Conservation (phyloP, 1,284 basidiomycete species). For the Leccinum fuscescens region DNA sequence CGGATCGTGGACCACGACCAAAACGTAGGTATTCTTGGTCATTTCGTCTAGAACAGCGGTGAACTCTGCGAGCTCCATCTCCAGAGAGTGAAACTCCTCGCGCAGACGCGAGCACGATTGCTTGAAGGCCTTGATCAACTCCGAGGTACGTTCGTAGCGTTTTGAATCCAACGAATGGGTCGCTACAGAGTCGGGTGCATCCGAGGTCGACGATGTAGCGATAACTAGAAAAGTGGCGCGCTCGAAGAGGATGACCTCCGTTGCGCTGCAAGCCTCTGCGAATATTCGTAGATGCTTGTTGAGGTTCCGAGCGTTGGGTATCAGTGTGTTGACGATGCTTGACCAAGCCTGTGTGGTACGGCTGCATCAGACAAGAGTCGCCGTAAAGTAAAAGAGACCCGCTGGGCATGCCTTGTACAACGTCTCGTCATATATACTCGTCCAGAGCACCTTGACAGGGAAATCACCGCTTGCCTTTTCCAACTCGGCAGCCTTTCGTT, state of each 20-base stretch:
- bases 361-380: constrained; percentile 8
- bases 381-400: constrained; percentile 4
- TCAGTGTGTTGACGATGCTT: constrained; percentile 92
- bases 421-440: constrained; percentile 97
- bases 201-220: constrained; percentile 59
- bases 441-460: constrained; percentile 77
- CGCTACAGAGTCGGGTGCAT: constrained; percentile 31
- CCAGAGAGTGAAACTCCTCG: constrained; percentile 78
- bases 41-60: constrained; percentile 93
- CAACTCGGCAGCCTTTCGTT: constrained; percentile 68
- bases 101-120: constrained; percentile 81
- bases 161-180: constrained; percentile 65
- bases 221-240: constrained; percentile 97
- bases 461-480: constrained; percentile 61
- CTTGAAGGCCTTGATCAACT: constrained; percentile 94
- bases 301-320: constrained; percentile 90
- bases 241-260: constrained; percentile 95
- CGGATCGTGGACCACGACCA: constrained; percentile 86
- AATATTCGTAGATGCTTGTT: constrained; percentile 84
- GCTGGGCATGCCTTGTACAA: constrained; percentile 77
- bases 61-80: constrained; percentile 81
- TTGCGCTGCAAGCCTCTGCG: constrained; percentile 82
- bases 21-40: constrained; percentile 92
- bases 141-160: constrained; percentile 93
- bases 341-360: constrained; percentile 83